Evolutionary conservation across 1,284 basidiomycete species (phyloP), one percentile per base, ranked within the genome.

Genomic region (Coriolopsis trogii): DNA sequence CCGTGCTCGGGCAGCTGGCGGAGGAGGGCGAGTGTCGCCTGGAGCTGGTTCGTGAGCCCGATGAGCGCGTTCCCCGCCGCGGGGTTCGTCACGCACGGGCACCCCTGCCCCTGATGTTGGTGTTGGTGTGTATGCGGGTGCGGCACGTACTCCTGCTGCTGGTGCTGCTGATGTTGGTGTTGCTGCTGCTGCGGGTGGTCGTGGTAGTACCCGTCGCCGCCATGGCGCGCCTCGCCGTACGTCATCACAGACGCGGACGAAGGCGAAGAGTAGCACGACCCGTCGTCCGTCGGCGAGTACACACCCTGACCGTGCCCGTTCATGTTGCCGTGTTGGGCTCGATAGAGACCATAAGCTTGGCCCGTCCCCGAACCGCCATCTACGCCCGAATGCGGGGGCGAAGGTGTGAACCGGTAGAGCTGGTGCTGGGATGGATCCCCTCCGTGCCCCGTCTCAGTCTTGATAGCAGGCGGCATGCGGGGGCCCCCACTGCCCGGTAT

Each of bases 31-130:
- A 85, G 65, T 0, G 85, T 80, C 42, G 62, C 76, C 58, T 85
- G 81, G 21, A 90, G 75, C 53, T 87, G 82, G 45, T 87, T 84
- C 9, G 79, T 78, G 28, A 90, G 76, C 15, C 76, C 70, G 46
- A 85, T 76, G 59, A 87, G 78, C 8, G 80, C 73, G 50, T 84
- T 74, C 38, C 71, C 79, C 12, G 80, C 76, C 2, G 75, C 80
- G 42, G 86, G 82, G 62, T 77, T 84, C 43, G 78, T 81, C 28
- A 85, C 78, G 70, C 87, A 89, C 21, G 80, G 64, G 63, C 87
- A 89, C 56, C 76, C 75, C 16, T 73, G 61, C 49, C 60, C 60
- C 39, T 63, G 59, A n/a, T n/a, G n/a, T n/a, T n/a, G n/a, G n/a
- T n/a, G 43, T 68, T 61, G 37, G 57, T 53, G 53, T 62, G 51